phyloP scores from a whole-genome alignment of 352 stramenopile species.

The Plasmopara halstedii region DNA sequence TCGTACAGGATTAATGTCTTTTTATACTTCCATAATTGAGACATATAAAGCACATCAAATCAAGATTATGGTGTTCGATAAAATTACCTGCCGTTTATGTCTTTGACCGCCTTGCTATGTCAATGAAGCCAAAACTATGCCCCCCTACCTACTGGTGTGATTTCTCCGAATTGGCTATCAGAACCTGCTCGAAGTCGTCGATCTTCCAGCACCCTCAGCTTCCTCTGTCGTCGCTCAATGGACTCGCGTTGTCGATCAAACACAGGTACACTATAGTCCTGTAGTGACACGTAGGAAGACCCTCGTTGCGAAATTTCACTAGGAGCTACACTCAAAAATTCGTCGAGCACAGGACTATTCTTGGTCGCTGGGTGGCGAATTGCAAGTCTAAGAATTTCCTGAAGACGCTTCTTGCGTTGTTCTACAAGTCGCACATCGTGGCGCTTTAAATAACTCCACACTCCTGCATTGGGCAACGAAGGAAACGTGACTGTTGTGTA shows the following conservation, averaged over 20 bases:
- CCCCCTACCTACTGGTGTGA: slow-evolving; percentile 9
- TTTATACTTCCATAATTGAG: too few relatives aligned
- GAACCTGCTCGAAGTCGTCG: slow-evolving; percentile 38
- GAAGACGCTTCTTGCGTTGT: slow-evolving; percentile 72
- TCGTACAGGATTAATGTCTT: too few relatives aligned
- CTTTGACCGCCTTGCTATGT: too few relatives aligned
- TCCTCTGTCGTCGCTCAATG: slow-evolving; percentile 67
- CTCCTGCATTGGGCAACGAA: slow-evolving; percentile 54
- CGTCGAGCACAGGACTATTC: slow-evolving; percentile 49
- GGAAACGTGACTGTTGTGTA: slow-evolving; percentile 48
- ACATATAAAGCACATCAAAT: too few relatives aligned
- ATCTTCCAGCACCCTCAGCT: slow-evolving; percentile 59
- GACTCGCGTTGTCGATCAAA: slow-evolving; percentile 69
- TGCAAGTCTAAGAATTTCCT: slow-evolving; percentile 73
- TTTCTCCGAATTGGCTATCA: slow-evolving; percentile 26
- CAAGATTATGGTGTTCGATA: too few relatives aligned
- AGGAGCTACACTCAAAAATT: slow-evolving; percentile 66
- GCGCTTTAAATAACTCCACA: slow-evolving; percentile 79
- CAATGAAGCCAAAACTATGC: slow-evolving; percentile 17
- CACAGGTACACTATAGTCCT: slow-evolving; percentile 70
- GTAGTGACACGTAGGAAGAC: slow-evolving; percentile 76
- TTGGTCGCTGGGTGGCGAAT: slow-evolving; percentile 72
- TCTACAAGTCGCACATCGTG: slow-evolving; percentile 74
- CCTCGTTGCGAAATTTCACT: slow-evolving; percentile 67
- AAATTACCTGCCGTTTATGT: too few relatives aligned